Base-by-base conservation (phyloP, 2,329 filamentous ascomycete genomes). In the Bipolaris sorokiniana region DNA sequence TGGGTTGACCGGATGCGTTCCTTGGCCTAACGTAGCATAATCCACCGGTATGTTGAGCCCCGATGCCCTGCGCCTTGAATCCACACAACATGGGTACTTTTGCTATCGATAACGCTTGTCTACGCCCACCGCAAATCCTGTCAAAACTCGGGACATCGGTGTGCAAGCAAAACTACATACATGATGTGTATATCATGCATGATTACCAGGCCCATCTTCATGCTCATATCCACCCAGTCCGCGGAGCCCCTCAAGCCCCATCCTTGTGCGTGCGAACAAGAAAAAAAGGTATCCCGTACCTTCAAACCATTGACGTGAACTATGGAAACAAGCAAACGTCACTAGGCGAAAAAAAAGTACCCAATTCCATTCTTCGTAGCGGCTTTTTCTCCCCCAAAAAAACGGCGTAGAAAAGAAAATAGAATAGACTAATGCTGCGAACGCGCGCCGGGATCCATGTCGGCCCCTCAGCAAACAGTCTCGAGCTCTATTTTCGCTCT, bases 391-490 rank as follows among this genome's bases (percentile, higher is more conserved):
- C 10, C 53, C 10, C 28, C 28, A 13, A 31, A 10, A 52, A 53
- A 64, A 59, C 56, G 51, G 45, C 37, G 37, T 52, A 22, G 42
- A 51, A 56, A 51, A 55, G 23, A 47, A 33, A 33, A 20, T 33
- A 31, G 16, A 15, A 44, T 48, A 48, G 31, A 56, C 62, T 67
- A 62, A 38, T 48, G 47, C 62, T 65, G 55, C 65, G 61, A 65
- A 63, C 64, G 56, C 58, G 40, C 59, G 59, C 40, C 64, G 63
- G 62, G 63, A 49, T 49, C 38, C 23, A 51, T 50, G 36, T 50
- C 44, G 47, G 49, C 44, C 47, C 60, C 48, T 54, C 51, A 55
- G 23, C 40, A 42, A 26, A 9, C 20, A 34, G 22, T 46, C 44
- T 36, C 46, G 22, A 48, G 44, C 52, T 45, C 3, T 18, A 52